Evolutionary conservation across 371 early-diverging fungal genomes (phyloP).

Genomic region (Mortierella sp.): DNA sequence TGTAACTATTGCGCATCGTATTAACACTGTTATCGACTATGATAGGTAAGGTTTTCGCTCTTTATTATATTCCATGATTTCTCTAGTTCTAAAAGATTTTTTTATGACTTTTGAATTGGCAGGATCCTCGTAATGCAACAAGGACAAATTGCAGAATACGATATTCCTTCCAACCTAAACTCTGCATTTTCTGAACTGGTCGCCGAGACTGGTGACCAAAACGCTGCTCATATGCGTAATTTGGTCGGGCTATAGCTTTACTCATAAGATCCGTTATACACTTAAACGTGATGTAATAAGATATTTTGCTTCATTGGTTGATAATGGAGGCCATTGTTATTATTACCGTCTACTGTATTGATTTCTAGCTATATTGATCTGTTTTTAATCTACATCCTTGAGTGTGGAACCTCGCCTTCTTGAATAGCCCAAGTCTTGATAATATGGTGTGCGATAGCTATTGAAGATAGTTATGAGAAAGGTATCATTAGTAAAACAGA

Average conservation of each 20-base stretch:
- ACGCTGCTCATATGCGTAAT: slow-evolving; percentile 22
- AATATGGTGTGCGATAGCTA: slow-evolving; percentile 65
- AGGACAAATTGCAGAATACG: slow-evolving; percentile 53
- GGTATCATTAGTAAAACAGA: neutral
- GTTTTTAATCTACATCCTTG: slow-evolving; percentile 38
- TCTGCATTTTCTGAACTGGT: slow-evolving; percentile 81
- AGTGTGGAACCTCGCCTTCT: slow-evolving; percentile 48
- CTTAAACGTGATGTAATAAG: too few species aligned
- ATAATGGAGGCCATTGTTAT: too few species aligned
- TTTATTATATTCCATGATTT: neutral
- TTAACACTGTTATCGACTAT: slow-evolving; percentile 90
- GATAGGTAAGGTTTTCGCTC: slow-evolving; percentile 69
- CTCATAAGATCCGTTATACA: too few species aligned
- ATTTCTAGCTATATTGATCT: neutral
- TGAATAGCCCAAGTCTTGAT: slow-evolving; percentile 67
- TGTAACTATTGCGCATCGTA: slow-evolving; percentile 83
- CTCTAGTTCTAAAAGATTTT: neutral
- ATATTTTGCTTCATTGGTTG: neutral
- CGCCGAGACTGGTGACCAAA: slow-evolving; percentile 73
- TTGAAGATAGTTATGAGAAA: neutral
- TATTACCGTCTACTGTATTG: neutral
- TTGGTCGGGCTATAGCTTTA: slow-evolving; percentile 19
- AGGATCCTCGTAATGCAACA: neutral
- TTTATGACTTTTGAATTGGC: neutral
- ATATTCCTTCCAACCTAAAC: slow-evolving; percentile 57